phyloP scores from a whole-genome alignment of 176 grass and related monocot genomes.

The Cocos nucifera region DNA sequence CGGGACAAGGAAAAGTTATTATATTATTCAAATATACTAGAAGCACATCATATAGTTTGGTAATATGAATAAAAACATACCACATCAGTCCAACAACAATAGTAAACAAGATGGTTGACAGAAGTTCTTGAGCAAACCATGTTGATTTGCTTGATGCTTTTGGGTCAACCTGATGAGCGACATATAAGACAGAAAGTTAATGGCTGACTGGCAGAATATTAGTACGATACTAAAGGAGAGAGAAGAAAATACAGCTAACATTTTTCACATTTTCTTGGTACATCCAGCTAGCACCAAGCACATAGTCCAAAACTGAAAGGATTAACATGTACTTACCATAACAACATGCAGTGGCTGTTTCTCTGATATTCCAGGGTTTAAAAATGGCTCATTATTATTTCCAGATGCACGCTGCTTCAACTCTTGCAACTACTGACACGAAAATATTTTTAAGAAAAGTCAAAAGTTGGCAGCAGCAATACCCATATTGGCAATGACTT shows the following conservation, averaged over 20 bases:
- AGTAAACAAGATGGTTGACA: conserved; percentile 79
- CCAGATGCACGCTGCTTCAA: conserved; percentile 82
- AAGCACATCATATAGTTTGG: background rate
- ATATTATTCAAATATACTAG: too few species aligned
- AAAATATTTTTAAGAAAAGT: conserved; percentile 34
- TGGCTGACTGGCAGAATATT: background rate
- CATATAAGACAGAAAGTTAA: conserved; percentile 11
- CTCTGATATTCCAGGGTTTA: conserved; percentile 89
- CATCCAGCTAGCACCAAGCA: too few species aligned
- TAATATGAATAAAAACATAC: conserved; percentile 35
- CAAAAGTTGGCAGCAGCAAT: conserved; percentile 1
- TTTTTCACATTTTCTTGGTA: too few species aligned
- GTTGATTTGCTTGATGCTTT: conserved; percentile 81
- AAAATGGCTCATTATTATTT: conserved; percentile 61
- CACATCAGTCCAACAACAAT: conserved; percentile 70
- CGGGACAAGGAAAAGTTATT: background rate
- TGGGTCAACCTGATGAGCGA: conserved; percentile 74
- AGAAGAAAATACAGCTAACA: too few species aligned
- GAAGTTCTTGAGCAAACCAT: conserved; percentile 70
- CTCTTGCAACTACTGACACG: conserved; percentile 97
- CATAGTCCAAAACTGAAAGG: background rate
- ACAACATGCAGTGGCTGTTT: conserved; percentile 96
- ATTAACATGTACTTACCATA: conserved; percentile 47
- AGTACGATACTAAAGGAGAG: conserved; percentile 7
- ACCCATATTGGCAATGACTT: too few species aligned